Base-by-base conservation (phyloP, 768 basidiomycete species). In the Tylopilus sp. region DNA sequence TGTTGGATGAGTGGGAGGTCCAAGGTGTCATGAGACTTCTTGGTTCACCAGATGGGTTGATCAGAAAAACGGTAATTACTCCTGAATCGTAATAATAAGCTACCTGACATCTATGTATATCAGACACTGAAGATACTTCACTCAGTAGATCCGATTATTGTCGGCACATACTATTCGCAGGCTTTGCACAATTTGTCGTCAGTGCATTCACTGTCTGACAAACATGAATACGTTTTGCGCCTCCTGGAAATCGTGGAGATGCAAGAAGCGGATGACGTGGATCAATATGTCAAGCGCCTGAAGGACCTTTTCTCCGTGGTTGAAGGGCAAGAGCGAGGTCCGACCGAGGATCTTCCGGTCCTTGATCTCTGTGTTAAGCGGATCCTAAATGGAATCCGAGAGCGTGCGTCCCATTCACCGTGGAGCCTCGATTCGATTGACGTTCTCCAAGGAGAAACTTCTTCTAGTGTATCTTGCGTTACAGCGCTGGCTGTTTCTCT, bases 1-100 rank as follows among this genome's bases (percentile, higher is more conserved):
- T 81, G 9, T 66, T 91, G 41, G 83, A 88, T n/a, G 79, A 73
- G 48, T 79, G 78, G 76, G 89, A 91, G 47, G 88, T 92, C 35
- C 84, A 84, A 45, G 72, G 73, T 30, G 73, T 91, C 20, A 86
- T 92, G 81, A 77, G 75, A 52, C 67, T 86, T 15, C 69, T 92
- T 23, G 78, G 83, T 52, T 81, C 79, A 3, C 66, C 74, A 1
- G 90, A 92, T 63, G 55, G 63, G 9, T 59, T 74, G 25, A 78
- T 89, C 36, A 76, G 87, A 49, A 74, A 66, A 46, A 83, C 75
- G 74, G 90, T 86, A 58, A 50, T 74, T 50, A n/a, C 6, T 12
- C 45, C 40, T 30, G 3, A 17, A 21, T 30, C 33, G 30, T 2
- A 21, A 28, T 13, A 15, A 11, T 18, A 35, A n/a, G 22, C 18